These are phyloP conservation scores for Penicillium lividum DNA, from an alignment of 495 filamentous ascomycete species.

Conservation along the genomic window DNA sequence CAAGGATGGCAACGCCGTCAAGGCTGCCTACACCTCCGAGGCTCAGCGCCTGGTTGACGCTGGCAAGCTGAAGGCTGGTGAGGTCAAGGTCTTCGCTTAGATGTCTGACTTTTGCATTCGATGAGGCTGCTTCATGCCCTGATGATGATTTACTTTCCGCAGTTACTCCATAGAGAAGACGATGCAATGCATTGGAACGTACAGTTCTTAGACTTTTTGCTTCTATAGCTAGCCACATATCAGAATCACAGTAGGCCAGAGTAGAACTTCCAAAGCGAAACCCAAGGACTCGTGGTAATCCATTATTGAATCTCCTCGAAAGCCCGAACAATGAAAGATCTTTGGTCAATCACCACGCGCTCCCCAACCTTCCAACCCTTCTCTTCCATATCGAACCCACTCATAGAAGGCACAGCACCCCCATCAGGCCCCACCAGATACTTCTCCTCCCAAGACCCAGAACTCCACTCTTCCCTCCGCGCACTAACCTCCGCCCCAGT, in stretches of 20 bases:
- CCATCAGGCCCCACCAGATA: conserved; percentile 30
- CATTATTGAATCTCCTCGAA: conserved; percentile 27
- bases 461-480: conserved; percentile 38
- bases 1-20: conserved; percentile 59
- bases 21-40: conserved; percentile 68
- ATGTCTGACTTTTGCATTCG: conserved; percentile 1
- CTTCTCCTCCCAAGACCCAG: conserved; percentile 25
- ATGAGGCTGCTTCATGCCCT: conserved; percentile 2
- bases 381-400: conserved; percentile 23
- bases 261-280: neutral
- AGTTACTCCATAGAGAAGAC: conserved; percentile 10
- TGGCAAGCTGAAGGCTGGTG: conserved; percentile 82
- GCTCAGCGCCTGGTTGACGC: conserved; percentile 69
- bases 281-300: neutral
- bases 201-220: neutral
- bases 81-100: conserved; percentile 58
- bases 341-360: conserved; percentile 30
- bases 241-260: neutral
- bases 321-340: conserved; percentile 34
- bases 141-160: conserved; percentile 3
- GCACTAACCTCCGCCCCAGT: conserved; percentile 38
- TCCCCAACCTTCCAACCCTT: conserved; percentile 22
- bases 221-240: neutral
- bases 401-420: conserved; percentile 30
- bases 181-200: conserved; percentile 9